These are phyloP conservation scores for Colletotrichum sansevieriae DNA, from an alignment of 2,329 filamentous ascomycete species.

Conservation along the genomic window DNA sequence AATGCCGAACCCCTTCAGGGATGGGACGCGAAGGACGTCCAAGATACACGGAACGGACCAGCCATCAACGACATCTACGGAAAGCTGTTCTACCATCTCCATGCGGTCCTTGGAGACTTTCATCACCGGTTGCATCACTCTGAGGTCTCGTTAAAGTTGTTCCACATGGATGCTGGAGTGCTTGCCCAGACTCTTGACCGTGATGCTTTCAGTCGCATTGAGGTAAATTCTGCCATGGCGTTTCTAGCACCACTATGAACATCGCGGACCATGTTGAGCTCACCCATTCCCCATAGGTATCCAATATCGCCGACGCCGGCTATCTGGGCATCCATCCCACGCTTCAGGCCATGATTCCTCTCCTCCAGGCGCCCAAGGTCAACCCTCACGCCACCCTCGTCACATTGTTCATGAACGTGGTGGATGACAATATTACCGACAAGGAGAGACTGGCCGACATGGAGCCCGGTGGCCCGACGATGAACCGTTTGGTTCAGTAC, in stretches of 20 bases:
- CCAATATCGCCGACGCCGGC: conserved; percentile 53
- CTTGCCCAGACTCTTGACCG: conserved; percentile 43
- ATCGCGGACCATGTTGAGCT: background rate
- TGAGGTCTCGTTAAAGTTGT: conserved; percentile 46
- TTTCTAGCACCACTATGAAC: background rate
- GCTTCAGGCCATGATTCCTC: conserved; percentile 46
- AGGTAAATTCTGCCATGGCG: conserved; percentile 46
- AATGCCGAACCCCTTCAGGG: conserved; percentile 43
- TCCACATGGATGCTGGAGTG: conserved; percentile 44
- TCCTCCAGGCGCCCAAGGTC: conserved; percentile 48
- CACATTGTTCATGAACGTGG: conserved; percentile 56
- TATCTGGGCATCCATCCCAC: conserved; percentile 48
- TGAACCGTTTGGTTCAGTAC: background rate
- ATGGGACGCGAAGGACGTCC: conserved; percentile 51
- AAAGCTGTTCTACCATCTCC: conserved; percentile 52
- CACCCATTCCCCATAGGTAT: conserved; percentile 45
- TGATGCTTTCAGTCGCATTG: conserved; percentile 52
- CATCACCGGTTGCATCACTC: conserved; percentile 41
- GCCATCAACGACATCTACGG: conserved; percentile 55
- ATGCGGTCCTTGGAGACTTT: conserved; percentile 48
- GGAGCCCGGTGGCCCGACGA: background rate
- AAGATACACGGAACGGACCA: conserved; percentile 33
- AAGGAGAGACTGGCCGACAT: conserved; percentile 9
- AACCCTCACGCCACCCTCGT: conserved; percentile 57
- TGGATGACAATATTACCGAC: conserved; percentile 41